Evolutionary conservation across 139 green algal species (phyloP).

Genomic region (Closterium sp.): DNA sequence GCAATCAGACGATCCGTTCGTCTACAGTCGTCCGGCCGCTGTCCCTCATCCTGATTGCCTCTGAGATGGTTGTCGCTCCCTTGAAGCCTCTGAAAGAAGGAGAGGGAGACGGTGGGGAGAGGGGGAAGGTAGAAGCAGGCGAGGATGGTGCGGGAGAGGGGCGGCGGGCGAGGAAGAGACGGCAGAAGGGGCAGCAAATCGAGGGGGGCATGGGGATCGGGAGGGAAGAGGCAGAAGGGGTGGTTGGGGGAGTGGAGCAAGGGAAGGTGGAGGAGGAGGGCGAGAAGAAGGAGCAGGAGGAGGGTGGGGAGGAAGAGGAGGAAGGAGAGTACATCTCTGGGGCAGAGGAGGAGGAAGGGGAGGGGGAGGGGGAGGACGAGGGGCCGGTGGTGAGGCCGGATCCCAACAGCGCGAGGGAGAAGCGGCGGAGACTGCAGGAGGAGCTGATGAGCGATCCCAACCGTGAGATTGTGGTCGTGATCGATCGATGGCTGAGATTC

Average conservation of each 20-base stretch:
- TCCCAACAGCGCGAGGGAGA: conserved; percentile 13
- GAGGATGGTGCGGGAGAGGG: not conserved
- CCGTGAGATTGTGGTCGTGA: conserved; percentile 29
- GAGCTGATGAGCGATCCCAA: conserved; percentile 40
- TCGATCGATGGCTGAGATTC: conserved; percentile 50
- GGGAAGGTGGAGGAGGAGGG: not conserved
- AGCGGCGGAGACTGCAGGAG: conserved; percentile 24
- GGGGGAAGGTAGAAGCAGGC: not conserved
- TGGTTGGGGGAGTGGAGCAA: not conserved
- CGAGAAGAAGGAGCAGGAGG: not conserved
- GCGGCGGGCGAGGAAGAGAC: conserved; percentile 8
- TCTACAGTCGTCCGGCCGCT: conserved; percentile 35
- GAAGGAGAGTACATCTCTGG: conserved; percentile 20
- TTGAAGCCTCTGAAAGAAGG: not conserved
- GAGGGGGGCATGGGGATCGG: not conserved
- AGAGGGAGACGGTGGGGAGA: not conserved
- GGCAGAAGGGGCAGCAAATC: not conserved
- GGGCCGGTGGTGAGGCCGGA: not conserved
- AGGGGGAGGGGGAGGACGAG: not conserved
- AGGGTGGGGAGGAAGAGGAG: conserved; percentile 20
- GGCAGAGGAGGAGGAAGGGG: not conserved
- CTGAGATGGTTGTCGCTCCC: conserved; percentile 47
- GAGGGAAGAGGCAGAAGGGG: not conserved
- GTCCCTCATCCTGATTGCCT: conserved; percentile 31
- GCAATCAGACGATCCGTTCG: conserved; percentile 31